Evolutionary conservation across 352 stramenopile genomes (phyloP), one percentile per base, ranked within the genome.

Genomic region (Phytophthora pistaciae): DNA sequence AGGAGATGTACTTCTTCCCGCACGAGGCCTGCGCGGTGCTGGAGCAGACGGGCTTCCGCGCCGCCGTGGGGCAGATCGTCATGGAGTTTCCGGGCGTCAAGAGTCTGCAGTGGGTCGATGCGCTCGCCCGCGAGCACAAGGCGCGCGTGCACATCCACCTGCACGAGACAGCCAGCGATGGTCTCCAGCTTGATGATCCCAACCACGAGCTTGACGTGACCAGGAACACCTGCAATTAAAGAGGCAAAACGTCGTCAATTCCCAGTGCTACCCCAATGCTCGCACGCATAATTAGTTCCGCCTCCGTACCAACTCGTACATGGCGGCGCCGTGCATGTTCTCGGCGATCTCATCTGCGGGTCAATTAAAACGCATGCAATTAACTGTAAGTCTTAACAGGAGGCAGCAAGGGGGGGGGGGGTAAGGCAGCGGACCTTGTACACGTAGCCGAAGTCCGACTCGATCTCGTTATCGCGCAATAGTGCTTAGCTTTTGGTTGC

Each of bases 121-220:
- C 53, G 2, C 49, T 91, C 11, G 84, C 84, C 4, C 73, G 68
- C 9, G 56, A 91, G 65, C 75, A 82, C 67, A 81, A 89, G 64
- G 80, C 91, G 16, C 88, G 79, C 16, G 70, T 97, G 56, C 88
- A 97, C 79, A 85, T 95, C 16, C 92, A 98, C 69, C 66, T 98
- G 62, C 91, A 97, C 68, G 92, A 98, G 84, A 96, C 88, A 4
- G 73, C 75, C 56, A 71, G 74, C 64, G 92, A 98, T 99, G 73
- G 98, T 98, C 78, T 99, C 98, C 33, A 99, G 90, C 90, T 99
- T 99, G 72, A 99, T 99, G 77, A 99, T 99, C 84, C 99, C 98
- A 70, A 98, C 98, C 56, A 99, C 98, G 44, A 99, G 95, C 80
- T 99, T 99, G 82, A 98, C 95, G 78, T 99, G 97, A n/a, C 98